Evolutionary conservation across 2,329 filamentous ascomycete genomes (phyloP), one percentile per base, ranked within the genome.

Genomic region (Botrytis porri): DNA sequence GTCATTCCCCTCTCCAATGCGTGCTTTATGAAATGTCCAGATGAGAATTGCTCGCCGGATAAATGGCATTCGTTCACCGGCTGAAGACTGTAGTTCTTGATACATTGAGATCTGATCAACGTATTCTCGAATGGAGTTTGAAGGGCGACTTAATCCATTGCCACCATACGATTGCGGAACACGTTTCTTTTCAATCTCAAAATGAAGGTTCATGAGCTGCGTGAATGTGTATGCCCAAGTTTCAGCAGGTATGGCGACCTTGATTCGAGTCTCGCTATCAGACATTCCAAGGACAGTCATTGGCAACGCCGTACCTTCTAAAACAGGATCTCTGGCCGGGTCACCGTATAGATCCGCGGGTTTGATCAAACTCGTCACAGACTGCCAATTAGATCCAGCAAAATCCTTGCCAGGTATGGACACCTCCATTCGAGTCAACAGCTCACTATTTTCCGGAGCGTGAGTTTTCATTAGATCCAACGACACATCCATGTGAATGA

Each of bases 31-130:
- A 80, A 91, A 91, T 3, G 88, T 88, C 89, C 89, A 91, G 54
- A 91, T 84, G 71, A 91, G 84, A 73, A 90, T 86, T 48, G 84
- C 86, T 67, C 88, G 86, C n/a, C 88, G 86, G 16, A 83, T 85
- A 87, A 88, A 90, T 7, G 77, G 77, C 83, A 69, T 64, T 54
- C 77, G 82, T 73, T 84, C 83, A 9, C 85, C 85, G 6, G 86
- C 81, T 20, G 83, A 82, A 5, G 88, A 90, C 85, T 86, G 90
- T 51, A 91, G 84, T 82, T 91, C 89, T 80, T 91, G 89, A 80
- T 89, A 88, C 89, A 91, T 91, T 79, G 88, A 88, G 63, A 90
- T 88, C 80, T 87, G 86, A 76, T 86, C 84, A 69, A 90, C 85
- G 73, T 90, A 83, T 61, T 89, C 87, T 77, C 87, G 86, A 75